Conservation (phyloP, 148 eudicot genomes). For the Silene conica region DNA sequence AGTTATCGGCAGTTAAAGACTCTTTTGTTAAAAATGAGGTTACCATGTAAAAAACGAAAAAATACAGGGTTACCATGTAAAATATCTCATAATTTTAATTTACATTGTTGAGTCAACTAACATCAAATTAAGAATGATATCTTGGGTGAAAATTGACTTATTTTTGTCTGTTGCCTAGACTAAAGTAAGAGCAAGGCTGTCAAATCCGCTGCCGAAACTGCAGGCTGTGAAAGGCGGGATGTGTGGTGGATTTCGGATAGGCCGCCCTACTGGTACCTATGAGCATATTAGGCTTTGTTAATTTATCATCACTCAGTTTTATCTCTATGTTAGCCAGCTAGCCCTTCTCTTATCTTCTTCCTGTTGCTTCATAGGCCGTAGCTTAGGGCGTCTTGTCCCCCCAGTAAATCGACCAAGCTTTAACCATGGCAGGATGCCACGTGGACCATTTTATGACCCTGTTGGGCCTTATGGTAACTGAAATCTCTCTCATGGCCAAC, state of each 20-base stretch:
- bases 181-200: conserved; percentile 73
- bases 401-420: conserved; percentile 39
- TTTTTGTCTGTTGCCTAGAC: conserved; percentile 28
- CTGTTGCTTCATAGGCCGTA: conserved; percentile 46
- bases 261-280: conserved; percentile 40
- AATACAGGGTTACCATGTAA: too few relatives aligned
- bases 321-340: background rate
- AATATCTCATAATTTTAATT: too few relatives aligned
- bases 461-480: conserved; percentile 48
- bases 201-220: conserved; percentile 78
- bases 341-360: conserved; percentile 3
- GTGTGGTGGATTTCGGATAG: conserved; percentile 74
- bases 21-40: too few relatives aligned
- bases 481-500: background rate
- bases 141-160: background rate
- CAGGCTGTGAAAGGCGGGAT: conserved; percentile 89
- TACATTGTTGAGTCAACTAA: background rate
- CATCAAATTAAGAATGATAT: background rate
- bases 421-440: conserved; percentile 50
- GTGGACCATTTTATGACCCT: conserved; percentile 46
- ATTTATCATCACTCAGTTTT: conserved; percentile 15
- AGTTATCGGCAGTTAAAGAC: too few relatives aligned
- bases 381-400: conserved; percentile 45
- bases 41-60: too few relatives aligned
- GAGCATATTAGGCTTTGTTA: conserved; percentile 12